phyloP scores from a whole-genome alignment of 1,284 basidiomycete genomes.

The Testicularia cyperi region DNA sequence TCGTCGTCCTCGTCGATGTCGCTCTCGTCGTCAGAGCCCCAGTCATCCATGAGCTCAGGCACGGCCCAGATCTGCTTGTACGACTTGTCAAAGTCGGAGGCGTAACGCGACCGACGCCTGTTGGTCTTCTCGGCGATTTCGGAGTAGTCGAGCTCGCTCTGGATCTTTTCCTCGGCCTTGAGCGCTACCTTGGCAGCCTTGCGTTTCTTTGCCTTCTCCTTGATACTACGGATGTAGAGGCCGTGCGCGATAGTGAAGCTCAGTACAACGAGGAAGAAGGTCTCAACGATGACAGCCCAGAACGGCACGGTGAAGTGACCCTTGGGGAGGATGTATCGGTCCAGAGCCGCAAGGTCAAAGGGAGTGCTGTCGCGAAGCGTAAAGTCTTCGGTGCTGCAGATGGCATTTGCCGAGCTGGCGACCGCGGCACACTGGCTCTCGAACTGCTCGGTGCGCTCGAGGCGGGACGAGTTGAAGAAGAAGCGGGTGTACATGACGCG shows the following conservation, averaged over 20 bases:
- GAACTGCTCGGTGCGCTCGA: constrained; percentile 36
- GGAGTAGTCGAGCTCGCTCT: constrained; percentile 12
- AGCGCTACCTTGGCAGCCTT: constrained; percentile 19
- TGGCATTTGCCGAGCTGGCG: constrained; percentile 8
- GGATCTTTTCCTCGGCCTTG: constrained; percentile 14
- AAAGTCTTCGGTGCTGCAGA: constrained; percentile 46
- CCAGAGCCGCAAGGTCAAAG: constrained; percentile 15
- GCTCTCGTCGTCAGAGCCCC: constrained; percentile 29
- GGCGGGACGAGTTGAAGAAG: constrained; percentile 51
- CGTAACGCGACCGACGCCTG: constrained; percentile 12
- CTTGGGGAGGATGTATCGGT: constrained; percentile 11
- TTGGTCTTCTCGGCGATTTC: constrained; percentile 17
- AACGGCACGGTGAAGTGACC: constrained; percentile 22
- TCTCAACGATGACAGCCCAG: constrained; percentile 28
- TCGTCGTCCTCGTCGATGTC: constrained; percentile 39
- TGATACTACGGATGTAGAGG: constrained; percentile 29
- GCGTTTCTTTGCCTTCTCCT: constrained; percentile 28
- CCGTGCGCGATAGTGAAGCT: constrained; percentile 36
- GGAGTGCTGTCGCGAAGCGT: constrained; percentile 37
- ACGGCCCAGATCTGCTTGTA: constrained; percentile 41
- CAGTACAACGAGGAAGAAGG: constrained; percentile 29
- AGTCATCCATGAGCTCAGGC: constrained; percentile 37
- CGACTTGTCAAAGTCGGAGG: constrained; percentile 28
- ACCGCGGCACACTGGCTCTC: constrained; percentile 21
- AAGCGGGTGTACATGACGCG: constrained; percentile 47